These are phyloP conservation scores for Cladosporium colombiae DNA, from an alignment of 2,329 filamentous ascomycete species.

Conservation along the genomic window DNA sequence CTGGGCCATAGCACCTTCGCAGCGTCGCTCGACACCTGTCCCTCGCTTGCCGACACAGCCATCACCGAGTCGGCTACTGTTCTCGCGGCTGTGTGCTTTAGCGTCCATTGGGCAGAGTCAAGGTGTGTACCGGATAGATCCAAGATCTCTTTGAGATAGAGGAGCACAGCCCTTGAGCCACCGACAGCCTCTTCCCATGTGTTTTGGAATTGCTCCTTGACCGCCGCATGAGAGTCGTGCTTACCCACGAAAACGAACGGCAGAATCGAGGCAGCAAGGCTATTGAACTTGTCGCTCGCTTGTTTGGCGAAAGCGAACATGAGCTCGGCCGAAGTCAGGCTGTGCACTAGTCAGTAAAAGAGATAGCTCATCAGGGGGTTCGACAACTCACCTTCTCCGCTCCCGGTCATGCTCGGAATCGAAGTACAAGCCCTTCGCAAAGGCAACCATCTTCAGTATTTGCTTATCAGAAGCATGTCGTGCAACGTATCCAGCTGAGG, in stretches of 20 bases:
- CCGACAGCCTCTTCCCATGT: conserved; percentile 92
- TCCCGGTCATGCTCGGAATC: conserved; percentile 71
- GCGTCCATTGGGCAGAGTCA: conserved; percentile 80
- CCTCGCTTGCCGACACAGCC: conserved; percentile 56
- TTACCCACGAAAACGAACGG: conserved; percentile 88
- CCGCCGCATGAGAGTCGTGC: conserved; percentile 80
- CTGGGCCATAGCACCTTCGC: conserved; percentile 69
- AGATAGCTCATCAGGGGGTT: neutral
- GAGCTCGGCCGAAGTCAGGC: conserved; percentile 79
- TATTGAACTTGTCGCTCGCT: conserved; percentile 83
- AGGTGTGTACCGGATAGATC: conserved; percentile 67
- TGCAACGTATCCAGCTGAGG: conserved; percentile 81
- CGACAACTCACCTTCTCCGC: conserved; percentile 15
- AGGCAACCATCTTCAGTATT: conserved; percentile 56
- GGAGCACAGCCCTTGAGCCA: conserved; percentile 74
- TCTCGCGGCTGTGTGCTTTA: conserved; percentile 85
- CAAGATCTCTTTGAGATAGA: conserved; percentile 84
- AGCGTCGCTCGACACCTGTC: conserved; percentile 54
- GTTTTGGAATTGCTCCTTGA: conserved; percentile 75
- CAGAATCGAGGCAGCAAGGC: conserved; percentile 71
- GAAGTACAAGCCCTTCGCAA: conserved; percentile 73
- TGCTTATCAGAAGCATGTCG: conserved; percentile 62
- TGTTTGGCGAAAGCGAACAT: conserved; percentile 80
- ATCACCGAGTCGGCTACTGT: conserved; percentile 73
- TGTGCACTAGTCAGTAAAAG: conserved; percentile 37